Conservation (phyloP, 805 yeast genomes). For the Hanseniaspora lindneri region DNA sequence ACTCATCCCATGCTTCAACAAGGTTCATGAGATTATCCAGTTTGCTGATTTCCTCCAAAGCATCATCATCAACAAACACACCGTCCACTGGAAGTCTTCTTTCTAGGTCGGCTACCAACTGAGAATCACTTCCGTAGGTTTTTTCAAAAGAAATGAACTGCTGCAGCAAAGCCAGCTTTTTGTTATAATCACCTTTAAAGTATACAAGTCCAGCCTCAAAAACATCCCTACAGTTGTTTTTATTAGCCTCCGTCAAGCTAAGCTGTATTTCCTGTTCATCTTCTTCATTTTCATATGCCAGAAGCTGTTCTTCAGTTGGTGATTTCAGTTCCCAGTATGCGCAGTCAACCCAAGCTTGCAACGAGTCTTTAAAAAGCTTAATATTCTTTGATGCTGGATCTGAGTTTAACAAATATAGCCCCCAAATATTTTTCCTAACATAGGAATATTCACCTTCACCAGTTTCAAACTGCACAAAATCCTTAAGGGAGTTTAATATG, state of each 20-base stretch:
- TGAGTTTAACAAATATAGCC: background rate
- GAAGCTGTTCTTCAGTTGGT: slow-evolving; percentile 45
- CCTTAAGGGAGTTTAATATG: slow-evolving; percentile 26
- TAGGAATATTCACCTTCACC: slow-evolving; percentile 46
- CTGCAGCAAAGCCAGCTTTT: slow-evolving; percentile 44
- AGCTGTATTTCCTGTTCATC: slow-evolving; percentile 36
- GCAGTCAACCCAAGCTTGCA: slow-evolving; percentile 46
- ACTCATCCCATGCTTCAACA: slow-evolving; percentile 12
- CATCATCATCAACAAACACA: slow-evolving; percentile 40
- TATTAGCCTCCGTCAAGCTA: slow-evolving; percentile 42
- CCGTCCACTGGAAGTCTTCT: slow-evolving; percentile 27
- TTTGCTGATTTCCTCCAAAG: background rate
- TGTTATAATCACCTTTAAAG: slow-evolving; percentile 35
- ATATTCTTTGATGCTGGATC: slow-evolving; percentile 31
- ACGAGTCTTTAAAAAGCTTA: slow-evolving; percentile 22
- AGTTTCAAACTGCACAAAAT: slow-evolving; percentile 46
- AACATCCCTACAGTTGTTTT: slow-evolving; percentile 39
- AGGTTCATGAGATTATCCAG: slow-evolving; percentile 4
- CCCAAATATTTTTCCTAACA: slow-evolving; percentile 34
- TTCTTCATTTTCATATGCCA: slow-evolving; percentile 24
- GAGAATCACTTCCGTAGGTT: slow-evolving; percentile 41
- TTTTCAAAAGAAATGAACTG: slow-evolving; percentile 56
- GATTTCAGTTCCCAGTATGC: slow-evolving; percentile 63
- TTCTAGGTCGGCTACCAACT: slow-evolving; percentile 42
- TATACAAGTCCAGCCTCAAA: slow-evolving; percentile 43